These are phyloP conservation scores for Tilletia setariae DNA, from an alignment of 1,284 basidiomycete genomes.

Conservation along the genomic window DNA sequence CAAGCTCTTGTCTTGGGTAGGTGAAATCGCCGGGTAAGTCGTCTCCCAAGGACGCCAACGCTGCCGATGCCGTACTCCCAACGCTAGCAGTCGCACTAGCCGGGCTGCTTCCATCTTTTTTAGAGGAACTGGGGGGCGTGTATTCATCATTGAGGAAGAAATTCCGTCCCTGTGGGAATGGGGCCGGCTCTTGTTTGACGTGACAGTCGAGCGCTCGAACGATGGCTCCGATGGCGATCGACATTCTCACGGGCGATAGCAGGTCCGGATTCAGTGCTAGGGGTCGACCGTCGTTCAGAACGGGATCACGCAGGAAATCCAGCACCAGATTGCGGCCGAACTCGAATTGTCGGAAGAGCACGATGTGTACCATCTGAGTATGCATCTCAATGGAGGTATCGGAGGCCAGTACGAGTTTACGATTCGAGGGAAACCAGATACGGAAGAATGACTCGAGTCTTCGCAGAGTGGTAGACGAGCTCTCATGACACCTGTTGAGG, in stretches of 20 bases:
- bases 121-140: background rate
- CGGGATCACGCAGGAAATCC: slow-evolving; percentile 41
- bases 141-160: slow-evolving; percentile 57
- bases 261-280: slow-evolving; percentile 47
- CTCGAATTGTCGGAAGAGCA: slow-evolving; percentile 80
- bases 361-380: slow-evolving; percentile 75
- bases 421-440: slow-evolving; percentile 74
- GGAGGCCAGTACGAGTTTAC: slow-evolving; percentile 64
- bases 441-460: slow-evolving; percentile 76
- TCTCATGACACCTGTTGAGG: slow-evolving; percentile 84
- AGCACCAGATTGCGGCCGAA: slow-evolving; percentile 78
- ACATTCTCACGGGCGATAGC: slow-evolving; percentile 59
- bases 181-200: slow-evolving; percentile 66
- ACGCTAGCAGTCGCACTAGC: no score
- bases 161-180: slow-evolving; percentile 73
- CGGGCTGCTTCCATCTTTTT: slow-evolving; percentile 54
- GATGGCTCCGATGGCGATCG: slow-evolving; percentile 73
- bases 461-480: slow-evolving; percentile 70
- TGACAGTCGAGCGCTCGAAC: slow-evolving; percentile 70
- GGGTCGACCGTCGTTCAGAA: slow-evolving; percentile 35
- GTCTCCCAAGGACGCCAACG: slow-evolving; percentile 62
- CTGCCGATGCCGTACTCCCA: no score
- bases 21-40: slow-evolving; percentile 63
- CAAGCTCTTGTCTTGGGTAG: slow-evolving; percentile 67
- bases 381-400: slow-evolving; percentile 77